Conservation (phyloP, 2,329 filamentous ascomycete species). For the Venturiaceae sp. region DNA sequence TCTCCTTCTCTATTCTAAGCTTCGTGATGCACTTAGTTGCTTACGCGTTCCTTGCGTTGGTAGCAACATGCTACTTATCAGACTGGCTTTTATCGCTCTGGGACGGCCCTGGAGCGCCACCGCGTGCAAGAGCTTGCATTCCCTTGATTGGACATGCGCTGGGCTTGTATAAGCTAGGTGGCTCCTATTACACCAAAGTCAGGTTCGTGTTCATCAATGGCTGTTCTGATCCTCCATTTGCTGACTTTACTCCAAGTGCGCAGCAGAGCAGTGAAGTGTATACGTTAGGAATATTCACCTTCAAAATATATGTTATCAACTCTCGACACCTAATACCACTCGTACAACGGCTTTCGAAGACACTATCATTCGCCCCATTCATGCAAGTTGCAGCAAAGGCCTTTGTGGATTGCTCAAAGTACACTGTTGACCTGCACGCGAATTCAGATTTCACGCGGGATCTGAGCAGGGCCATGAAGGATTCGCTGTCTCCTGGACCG, state of each 20-base stretch:
- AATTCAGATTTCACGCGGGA: not conserved
- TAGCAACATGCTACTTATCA: not conserved
- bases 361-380: constrained; percentile 1
- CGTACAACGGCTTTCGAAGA: not conserved
- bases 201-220: not conserved
- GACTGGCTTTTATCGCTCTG: not conserved
- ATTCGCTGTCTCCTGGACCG: not conserved
- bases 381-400: not conserved
- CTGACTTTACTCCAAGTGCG: not conserved
- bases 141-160: constrained; percentile 3
- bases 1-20: too few relatives aligned
- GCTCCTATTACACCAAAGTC: not conserved
- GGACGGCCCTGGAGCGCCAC: not conserved
- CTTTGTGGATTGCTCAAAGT: too few relatives aligned
- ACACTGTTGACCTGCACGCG: not conserved
- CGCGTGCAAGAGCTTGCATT: not conserved
- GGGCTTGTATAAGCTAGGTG: not conserved
- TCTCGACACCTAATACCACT: not conserved
- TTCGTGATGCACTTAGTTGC: too few relatives aligned
- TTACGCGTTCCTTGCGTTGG: not conserved
- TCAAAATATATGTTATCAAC: not conserved
- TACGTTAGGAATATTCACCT: not conserved
- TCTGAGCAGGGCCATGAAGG: not conserved
- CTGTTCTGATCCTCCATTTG: too few relatives aligned
- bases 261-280: not conserved